Evolutionary conservation across 1,139 yeast species (phyloP).

Genomic region (Sugiyamaella novakii): DNA sequence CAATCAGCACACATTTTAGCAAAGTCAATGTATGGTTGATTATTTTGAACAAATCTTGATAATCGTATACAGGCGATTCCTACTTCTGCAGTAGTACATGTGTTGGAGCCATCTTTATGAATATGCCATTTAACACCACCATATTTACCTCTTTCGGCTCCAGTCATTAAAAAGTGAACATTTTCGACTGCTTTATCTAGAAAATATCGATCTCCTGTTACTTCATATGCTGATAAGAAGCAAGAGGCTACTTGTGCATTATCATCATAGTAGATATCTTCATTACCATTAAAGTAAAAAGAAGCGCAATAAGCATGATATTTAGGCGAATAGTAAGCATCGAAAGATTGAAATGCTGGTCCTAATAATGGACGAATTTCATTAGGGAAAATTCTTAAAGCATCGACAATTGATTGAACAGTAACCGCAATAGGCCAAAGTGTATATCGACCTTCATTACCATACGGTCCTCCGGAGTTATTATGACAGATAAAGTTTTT

Average conservation of each 20-base stretch:
- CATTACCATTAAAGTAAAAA: slow-evolving; percentile 56
- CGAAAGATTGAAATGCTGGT: slow-evolving; percentile 56
- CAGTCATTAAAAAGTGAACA: slow-evolving; percentile 65
- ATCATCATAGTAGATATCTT: slow-evolving; percentile 72
- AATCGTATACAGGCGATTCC: slow-evolving; percentile 67
- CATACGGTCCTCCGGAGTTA: slow-evolving; percentile 51
- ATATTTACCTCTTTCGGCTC: slow-evolving; percentile 54
- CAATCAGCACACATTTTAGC: slow-evolving; percentile 59
- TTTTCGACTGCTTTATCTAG: slow-evolving; percentile 62
- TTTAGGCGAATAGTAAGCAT: slow-evolving; percentile 55
- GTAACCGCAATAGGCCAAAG: slow-evolving; percentile 73
- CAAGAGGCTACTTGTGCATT: slow-evolving; percentile 77
- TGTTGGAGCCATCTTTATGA: slow-evolving; percentile 58
- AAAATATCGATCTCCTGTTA: slow-evolving; percentile 57
- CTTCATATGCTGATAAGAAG: slow-evolving; percentile 67
- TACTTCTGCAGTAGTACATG: slow-evolving; percentile 73
- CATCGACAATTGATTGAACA: slow-evolving; percentile 63
- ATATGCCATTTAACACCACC: slow-evolving; percentile 69
- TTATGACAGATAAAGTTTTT: slow-evolving; percentile 32
- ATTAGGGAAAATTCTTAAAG: slow-evolving; percentile 58
- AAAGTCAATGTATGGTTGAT: slow-evolving; percentile 51
- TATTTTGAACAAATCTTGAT: slow-evolving; percentile 54
- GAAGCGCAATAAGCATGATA: slow-evolving; percentile 62
- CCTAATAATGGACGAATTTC: slow-evolving; percentile 60
- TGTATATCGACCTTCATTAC: slow-evolving; percentile 56